phyloP scores from a whole-genome alignment of 2,329 filamentous ascomycete species.

The Xylariaceae sp. region DNA sequence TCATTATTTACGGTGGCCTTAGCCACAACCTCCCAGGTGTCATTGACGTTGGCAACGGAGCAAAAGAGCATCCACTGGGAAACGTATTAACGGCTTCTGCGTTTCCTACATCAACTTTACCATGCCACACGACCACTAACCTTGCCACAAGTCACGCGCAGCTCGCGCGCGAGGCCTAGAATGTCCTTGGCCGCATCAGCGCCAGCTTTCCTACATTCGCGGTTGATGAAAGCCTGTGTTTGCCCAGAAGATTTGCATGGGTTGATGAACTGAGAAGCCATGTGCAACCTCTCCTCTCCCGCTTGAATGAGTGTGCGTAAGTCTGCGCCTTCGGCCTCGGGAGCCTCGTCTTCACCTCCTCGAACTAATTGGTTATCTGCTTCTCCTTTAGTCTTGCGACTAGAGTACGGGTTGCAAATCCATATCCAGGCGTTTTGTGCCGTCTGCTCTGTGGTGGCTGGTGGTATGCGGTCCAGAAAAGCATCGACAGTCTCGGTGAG shows the following conservation, averaged over 20 bases:
- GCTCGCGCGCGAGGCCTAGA: slow-evolving; percentile 54
- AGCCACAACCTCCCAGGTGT: slow-evolving; percentile 63
- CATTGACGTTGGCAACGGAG: slow-evolving; percentile 47
- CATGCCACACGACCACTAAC: slow-evolving; percentile 31
- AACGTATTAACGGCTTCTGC: no score
- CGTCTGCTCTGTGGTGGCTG: slow-evolving; percentile 51
- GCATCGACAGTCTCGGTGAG: slow-evolving; percentile 57
- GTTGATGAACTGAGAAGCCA: slow-evolving; percentile 45
- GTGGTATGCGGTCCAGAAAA: slow-evolving; percentile 67
- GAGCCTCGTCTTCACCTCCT: slow-evolving; percentile 46
- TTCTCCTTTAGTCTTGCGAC: slow-evolving; percentile 28
- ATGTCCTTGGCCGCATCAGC: slow-evolving; percentile 50
- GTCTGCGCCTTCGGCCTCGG: slow-evolving; percentile 41
- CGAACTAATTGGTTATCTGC: slow-evolving; percentile 33
- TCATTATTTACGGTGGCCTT: slow-evolving; percentile 63
- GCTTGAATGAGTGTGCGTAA: slow-evolving; percentile 45
- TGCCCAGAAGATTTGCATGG: slow-evolving; percentile 36
- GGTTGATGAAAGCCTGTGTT: slow-evolving; percentile 32
- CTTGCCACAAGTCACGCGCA: slow-evolving; percentile 62
- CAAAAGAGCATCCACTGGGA: slow-evolving; percentile 70
- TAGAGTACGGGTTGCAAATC: slow-evolving; percentile 60
- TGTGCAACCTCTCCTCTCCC: slow-evolving; percentile 46
- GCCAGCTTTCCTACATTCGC: slow-evolving; percentile 46
- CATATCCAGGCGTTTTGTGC: slow-evolving; percentile 64
- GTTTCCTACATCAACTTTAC: neutral